A percentile compares a stretch with the other conserved stretches of the same genome.
Conservation (phyloP, 495 filamentous ascomycete genomes). For the Aspergillus leporis region DNA sequence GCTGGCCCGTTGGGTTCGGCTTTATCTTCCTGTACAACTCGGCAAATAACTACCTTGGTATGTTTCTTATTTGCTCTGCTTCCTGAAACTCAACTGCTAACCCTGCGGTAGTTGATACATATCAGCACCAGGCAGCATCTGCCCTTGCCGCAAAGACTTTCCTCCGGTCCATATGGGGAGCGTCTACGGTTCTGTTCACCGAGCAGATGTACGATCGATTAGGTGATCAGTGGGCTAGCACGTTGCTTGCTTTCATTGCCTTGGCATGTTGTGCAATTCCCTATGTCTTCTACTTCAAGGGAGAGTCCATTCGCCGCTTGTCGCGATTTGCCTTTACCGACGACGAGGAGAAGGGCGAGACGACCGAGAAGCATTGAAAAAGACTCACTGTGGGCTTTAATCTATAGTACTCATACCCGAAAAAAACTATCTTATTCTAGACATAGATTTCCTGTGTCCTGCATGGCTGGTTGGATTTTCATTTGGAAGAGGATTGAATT, state of each 20-base stretch:
- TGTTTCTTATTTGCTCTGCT: conserved; percentile 5
- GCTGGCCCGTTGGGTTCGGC: conserved; percentile 77
- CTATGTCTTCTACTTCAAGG: conserved; percentile 74
- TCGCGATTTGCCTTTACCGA: conserved; percentile 67
- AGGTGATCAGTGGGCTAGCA: conserved; percentile 73
- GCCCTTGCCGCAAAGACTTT: conserved; percentile 85
- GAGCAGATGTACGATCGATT: conserved; percentile 75
- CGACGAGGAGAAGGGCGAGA: conserved; percentile 44
- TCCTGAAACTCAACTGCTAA: conserved; percentile 13
- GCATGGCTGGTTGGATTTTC: background rate
- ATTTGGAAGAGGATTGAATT: background rate
- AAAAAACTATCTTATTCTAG: background rate
- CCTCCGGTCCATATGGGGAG: conserved; percentile 78
- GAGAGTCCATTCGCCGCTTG: conserved; percentile 61
- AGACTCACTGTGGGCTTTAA: background rate
- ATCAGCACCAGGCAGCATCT: conserved; percentile 82
- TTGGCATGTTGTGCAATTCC: conserved; percentile 76
- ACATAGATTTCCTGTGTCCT: background rate
- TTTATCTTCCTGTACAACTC: conserved; percentile 87
- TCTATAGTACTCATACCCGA: too few species aligned
- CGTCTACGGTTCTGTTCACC: conserved; percentile 72
- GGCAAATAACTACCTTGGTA: conserved; percentile 75
- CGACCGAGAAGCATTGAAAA: conserved; percentile 12
- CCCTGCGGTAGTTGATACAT: conserved; percentile 63
- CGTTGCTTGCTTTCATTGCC: conserved; percentile 68